Evolutionary conservation across 768 basidiomycete genomes (phyloP), one percentile per base, ranked within the genome.

Genomic region (Glaciozyma antarctica): DNA sequence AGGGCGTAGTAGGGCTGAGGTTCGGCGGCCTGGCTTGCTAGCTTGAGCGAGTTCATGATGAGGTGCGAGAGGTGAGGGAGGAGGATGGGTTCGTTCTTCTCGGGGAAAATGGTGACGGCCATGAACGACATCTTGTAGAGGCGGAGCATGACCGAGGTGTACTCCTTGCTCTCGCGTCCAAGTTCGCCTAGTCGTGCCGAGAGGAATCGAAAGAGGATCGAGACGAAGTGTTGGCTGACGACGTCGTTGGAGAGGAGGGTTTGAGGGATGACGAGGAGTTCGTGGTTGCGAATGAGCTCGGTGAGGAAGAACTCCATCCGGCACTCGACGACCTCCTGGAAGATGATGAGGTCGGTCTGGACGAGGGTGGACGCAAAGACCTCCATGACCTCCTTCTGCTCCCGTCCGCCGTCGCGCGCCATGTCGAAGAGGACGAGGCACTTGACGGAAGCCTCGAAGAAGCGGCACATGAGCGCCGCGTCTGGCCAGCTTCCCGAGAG

Each of bases 71-170:
- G 82, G 78, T 98, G 90, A 1, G 88, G 85, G 19, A 91, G 91
- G n/a, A 99, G 80, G 60, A 98, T 90, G 10, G 86, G 83, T 77
- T 99, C 95, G 77, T 97, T 98, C 24, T 81, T 77, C 26, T 75
- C 75, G 26, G 91, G 86, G 76, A 83, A 85, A 58, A 82, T 73
- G 17, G 85, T 84, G 60, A 97, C 89, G 7, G 94, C 89, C 63
- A 82, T 81, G 77, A 98, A 99, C 19, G 91, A 86, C 83, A 95
- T 87, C 79, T 95, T 98, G 83, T 90, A 97, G 54, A 97, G 79
- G 58, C 90, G 85, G 66, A 99, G 87, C 15, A 88, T 87, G 17
- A 91, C 84, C 0, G 86, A 85, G 1, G 90, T 88, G 24, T 85
- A 84, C 67, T 84, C 80, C 71, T 90, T 87, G 64, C 63, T 58